phyloP scores from a whole-genome alignment of 768 basidiomycete genomes.

The Lentinula sp. region DNA sequence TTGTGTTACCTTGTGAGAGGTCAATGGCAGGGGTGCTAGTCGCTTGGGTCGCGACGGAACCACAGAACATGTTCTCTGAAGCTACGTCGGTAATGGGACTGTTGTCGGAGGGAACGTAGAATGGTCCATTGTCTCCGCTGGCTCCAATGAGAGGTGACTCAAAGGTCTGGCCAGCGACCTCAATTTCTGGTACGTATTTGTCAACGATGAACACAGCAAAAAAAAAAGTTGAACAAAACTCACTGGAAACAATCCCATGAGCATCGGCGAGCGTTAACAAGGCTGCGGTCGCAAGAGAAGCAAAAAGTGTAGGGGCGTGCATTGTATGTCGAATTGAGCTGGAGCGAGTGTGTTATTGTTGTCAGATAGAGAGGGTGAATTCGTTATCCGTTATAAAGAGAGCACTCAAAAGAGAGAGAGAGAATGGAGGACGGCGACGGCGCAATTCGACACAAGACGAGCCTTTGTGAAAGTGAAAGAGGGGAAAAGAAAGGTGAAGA shows the following conservation, averaged over 20 bases:
- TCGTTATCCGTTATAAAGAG: background rate
- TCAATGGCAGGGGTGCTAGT: background rate
- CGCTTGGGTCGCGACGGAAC: background rate
- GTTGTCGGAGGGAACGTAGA: constrained; percentile 1
- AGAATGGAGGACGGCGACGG: background rate
- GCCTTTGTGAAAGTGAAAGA: background rate
- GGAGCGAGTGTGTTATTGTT: background rate
- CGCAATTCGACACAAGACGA: background rate
- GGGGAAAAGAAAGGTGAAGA: background rate
- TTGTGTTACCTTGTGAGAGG: background rate
- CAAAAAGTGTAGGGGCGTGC: constrained; percentile 3
- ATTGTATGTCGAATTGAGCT: background rate
- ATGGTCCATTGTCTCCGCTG: background rate
- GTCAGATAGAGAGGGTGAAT: background rate
- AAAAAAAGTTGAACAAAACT: background rate
- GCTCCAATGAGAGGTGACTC: background rate
- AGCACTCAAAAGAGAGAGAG: background rate
- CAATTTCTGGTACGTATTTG: background rate
- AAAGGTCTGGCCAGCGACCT: constrained; percentile 3
- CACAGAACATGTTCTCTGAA: background rate
- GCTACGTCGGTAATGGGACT: constrained; percentile 1
- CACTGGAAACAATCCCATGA: background rate
- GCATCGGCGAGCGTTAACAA: background rate
- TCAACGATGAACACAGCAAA: background rate
- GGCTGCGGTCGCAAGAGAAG: background rate